These are phyloP conservation scores for Thoreauomyces humboldtii DNA, from an alignment of 192 early-diverging fungal species.

Conservation along the genomic window DNA sequence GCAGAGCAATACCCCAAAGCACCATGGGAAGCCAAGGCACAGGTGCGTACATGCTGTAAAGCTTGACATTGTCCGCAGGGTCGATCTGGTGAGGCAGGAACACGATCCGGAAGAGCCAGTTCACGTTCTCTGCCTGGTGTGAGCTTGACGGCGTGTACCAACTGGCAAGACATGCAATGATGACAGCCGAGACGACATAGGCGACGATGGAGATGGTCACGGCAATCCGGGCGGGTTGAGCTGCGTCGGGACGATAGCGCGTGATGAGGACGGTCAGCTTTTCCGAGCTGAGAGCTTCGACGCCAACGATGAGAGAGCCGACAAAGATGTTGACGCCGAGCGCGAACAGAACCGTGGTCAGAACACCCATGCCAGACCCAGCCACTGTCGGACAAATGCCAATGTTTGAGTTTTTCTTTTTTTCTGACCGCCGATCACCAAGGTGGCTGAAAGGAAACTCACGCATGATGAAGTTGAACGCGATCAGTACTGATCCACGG, in stretches of 20 bases:
- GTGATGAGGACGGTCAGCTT: neutral
- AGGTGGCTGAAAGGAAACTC: conserved; percentile 2
- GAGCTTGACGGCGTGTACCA: conserved; percentile 18
- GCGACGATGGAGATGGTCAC: neutral
- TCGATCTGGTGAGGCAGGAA: conserved; percentile 25
- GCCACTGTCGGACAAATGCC: no score
- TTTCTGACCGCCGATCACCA: no score
- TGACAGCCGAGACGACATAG: conserved; percentile 18
- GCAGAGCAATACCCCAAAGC: conserved; percentile 37
- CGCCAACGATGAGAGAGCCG: conserved; percentile 23
- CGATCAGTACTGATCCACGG: conserved; percentile 31
- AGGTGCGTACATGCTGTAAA: conserved; percentile 35
- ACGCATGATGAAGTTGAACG: conserved; percentile 27
- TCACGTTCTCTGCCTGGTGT: conserved; percentile 17
- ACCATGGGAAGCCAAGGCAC: conserved; percentile 37
- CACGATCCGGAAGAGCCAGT: conserved; percentile 14
- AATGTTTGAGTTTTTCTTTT: no score
- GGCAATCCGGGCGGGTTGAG: neutral
- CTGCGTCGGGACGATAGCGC: no score
- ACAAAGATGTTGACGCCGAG: conserved; percentile 43
- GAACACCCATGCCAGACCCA: neutral
- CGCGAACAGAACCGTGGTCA: conserved; percentile 38
- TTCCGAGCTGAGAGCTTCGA: conserved; percentile 7
- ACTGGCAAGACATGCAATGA: conserved; percentile 19
- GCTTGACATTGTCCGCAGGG: neutral